A percentile compares a stretch with the other conserved stretches of the same genome.
Evolutionary conservation across 2,329 filamentous ascomycete species (phyloP).

Genomic region (Fusarium abutilonis): DNA sequence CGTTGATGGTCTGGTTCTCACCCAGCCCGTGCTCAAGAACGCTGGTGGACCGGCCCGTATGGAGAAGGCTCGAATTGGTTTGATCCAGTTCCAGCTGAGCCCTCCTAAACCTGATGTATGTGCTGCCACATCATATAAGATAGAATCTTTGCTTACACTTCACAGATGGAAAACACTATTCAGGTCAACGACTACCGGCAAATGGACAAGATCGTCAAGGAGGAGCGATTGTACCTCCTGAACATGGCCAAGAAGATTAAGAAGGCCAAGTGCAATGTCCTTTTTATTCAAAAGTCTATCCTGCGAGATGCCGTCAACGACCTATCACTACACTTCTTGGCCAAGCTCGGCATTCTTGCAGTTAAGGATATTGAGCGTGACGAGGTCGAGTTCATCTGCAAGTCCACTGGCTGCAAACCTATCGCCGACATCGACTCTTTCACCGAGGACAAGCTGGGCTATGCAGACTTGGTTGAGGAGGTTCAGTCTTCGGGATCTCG

Average conservation of each 20-base stretch:
- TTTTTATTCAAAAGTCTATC: slow-evolving; percentile 98
- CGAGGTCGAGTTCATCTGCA: slow-evolving; percentile 99
- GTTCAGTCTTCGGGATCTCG: slow-evolving; percentile 85
- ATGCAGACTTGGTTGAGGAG: slow-evolving; percentile 93
- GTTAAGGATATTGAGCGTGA: slow-evolving; percentile 99
- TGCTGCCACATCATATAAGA: slow-evolving; percentile 22
- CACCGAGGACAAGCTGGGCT: slow-evolving; percentile 96
- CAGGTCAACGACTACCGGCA: slow-evolving; percentile 99
- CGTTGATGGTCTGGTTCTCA: slow-evolving; percentile 91
- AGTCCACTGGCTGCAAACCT: slow-evolving; percentile 98
- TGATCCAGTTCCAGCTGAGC: slow-evolving; percentile 98
- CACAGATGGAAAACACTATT: slow-evolving; percentile 97
- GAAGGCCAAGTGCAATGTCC: slow-evolving; percentile 99
- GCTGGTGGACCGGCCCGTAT: slow-evolving; percentile 90
- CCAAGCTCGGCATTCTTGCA: slow-evolving; percentile 93
- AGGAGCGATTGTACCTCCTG: slow-evolving; percentile 96
- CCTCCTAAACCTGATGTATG: slow-evolving; percentile 94
- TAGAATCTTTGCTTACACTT: slow-evolving; percentile 30
- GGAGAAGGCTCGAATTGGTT: slow-evolving; percentile 95
- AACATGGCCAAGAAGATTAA: slow-evolving; percentile 99
- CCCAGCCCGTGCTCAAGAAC: slow-evolving; percentile 92
- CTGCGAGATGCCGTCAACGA: slow-evolving; percentile 98
- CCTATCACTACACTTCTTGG: slow-evolving; percentile 94
- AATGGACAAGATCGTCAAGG: slow-evolving; percentile 99
- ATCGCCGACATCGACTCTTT: slow-evolving; percentile 99